Percentiles rank a stretch among this genome's conserved stretches.
phyloP scores from a whole-genome alignment of 345 rosid genomes.

The Citrus cavaleriei region DNA sequence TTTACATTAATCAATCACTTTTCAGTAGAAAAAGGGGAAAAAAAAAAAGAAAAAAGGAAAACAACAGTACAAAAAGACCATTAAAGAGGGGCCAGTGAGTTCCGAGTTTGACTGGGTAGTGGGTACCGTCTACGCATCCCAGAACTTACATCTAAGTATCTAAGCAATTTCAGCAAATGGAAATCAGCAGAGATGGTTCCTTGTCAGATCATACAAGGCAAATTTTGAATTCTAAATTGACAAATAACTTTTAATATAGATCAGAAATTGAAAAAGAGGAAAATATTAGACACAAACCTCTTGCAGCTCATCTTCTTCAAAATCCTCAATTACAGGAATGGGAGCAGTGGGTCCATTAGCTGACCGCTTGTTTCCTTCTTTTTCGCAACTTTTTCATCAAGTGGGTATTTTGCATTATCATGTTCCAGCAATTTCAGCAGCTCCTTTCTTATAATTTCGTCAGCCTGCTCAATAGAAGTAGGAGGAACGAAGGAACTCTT shows the following conservation, averaged over 20 bases:
- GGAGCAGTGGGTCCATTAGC: conserved; percentile 47
- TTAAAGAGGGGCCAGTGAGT: not conserved
- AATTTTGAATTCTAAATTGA: not conserved
- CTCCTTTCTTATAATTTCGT: conserved; percentile 82
- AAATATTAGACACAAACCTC: conserved; percentile 44
- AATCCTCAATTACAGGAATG: conserved; percentile 66
- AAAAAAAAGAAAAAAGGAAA: too few species aligned
- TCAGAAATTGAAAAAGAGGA: not conserved
- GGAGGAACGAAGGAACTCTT: conserved; percentile 95
- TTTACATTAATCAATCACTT: too few species aligned
- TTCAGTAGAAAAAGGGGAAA: too few species aligned
- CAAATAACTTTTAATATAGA: not conserved
- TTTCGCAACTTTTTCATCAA: conserved; percentile 67
- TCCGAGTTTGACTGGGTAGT: not conserved
- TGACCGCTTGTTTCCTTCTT: conserved; percentile 66
- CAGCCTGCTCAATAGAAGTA: conserved; percentile 80
- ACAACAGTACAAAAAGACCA: not conserved
- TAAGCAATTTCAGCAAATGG: not conserved
- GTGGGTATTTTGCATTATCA: conserved; percentile 98
- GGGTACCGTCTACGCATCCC: not conserved
- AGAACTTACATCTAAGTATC: not conserved
- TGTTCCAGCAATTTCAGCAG: conserved; percentile 75
- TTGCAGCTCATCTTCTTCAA: conserved; percentile 73
- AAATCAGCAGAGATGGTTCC: not conserved
- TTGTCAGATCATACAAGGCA: not conserved